These are phyloP conservation scores for Capronia americana DNA, from an alignment of 2,329 filamentous ascomycete genomes.

Conservation along the genomic window DNA sequence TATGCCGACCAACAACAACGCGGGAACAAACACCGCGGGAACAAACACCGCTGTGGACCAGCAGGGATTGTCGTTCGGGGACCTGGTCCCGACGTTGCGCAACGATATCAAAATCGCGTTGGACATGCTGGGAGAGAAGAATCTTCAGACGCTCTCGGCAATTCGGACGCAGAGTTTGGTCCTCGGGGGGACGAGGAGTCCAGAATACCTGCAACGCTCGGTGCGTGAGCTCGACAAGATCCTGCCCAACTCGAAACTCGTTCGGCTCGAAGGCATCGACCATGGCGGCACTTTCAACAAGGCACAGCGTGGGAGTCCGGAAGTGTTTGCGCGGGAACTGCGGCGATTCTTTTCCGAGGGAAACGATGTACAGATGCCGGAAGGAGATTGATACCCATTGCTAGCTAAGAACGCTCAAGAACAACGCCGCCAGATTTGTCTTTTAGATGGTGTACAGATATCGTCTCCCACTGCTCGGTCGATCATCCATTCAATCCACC, in stretches of 20 bases:
- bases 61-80: slow-evolving; percentile 12
- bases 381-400: slow-evolving; percentile 1
- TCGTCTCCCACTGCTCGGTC: too few species aligned
- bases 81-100: slow-evolving; percentile 20
- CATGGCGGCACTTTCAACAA: slow-evolving; percentile 27
- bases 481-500: slow-evolving; percentile 5
- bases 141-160: slow-evolving; percentile 13
- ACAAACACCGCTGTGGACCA: background rate
- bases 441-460: background rate
- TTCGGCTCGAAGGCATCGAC: slow-evolving; percentile 23
- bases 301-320: slow-evolving; percentile 21
- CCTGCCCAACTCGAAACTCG: slow-evolving; percentile 8
- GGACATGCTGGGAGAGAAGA: slow-evolving; percentile 22
- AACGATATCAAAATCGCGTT: slow-evolving; percentile 24
- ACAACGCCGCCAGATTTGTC: background rate
- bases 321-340: slow-evolving; percentile 23
- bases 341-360: slow-evolving; percentile 22
- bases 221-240: slow-evolving; percentile 24
- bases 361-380: background rate
- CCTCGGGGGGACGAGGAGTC: slow-evolving; percentile 22
- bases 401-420: background rate
- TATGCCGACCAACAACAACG: slow-evolving; percentile 1
- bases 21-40: background rate
- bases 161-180: slow-evolving; percentile 21
- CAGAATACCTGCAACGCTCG: slow-evolving; percentile 20